Base-by-base conservation (phyloP, 1,284 basidiomycete species). In the Puccinia triticina region DNA sequence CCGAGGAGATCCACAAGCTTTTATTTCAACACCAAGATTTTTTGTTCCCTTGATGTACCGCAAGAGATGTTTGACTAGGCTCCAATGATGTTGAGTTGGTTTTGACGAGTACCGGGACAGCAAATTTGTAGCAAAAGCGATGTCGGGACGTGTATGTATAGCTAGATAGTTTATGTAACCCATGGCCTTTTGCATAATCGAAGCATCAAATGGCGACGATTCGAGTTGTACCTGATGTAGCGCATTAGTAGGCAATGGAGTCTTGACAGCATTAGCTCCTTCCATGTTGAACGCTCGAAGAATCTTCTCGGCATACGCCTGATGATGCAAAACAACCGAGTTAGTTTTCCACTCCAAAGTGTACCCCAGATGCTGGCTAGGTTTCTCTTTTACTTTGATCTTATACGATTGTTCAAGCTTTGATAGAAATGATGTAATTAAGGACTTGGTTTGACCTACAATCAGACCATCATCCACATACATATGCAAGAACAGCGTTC, bases 401-500 rank as follows among this genome's bases (percentile, higher is more conserved):
- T 53, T 53, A 53, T 53, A 53, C 8, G 50, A 4, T 43, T 43
- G 4, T 43, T 43, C 40, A 43, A 43, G 40, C 40, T 43, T 43
- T 4, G 40, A 43, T 7, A 43, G 40, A 12, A 43, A 43, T 7
- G 40, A 43, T 4, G 12, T 43, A 43, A 43, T 43, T 43, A 7
- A 7, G 40, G 40, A 43, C 12, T 43, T 43, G 40, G 4, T 12
- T 43, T 43, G 40, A 43, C 40, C 40, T 43, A 74, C 16, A 57
- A 74, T 74, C 34, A 74, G 48, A 4, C 72, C 69, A 50, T 72
- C 43, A 50, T 72, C 72, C 32, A 75, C 73, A 75, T 75, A 53
- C 16, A 75, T 75, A 26, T 75, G 73, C 0, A 75, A 21, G 26
- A 59, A 55, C 21, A 75, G 29, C 0, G 53, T 55, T 5, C 34